A percentile compares a stretch with the other conserved stretches of the same genome.
Conservation (phyloP, 2,329 filamentous ascomycete species). For the Paecilomyces dactylethromorphus region DNA sequence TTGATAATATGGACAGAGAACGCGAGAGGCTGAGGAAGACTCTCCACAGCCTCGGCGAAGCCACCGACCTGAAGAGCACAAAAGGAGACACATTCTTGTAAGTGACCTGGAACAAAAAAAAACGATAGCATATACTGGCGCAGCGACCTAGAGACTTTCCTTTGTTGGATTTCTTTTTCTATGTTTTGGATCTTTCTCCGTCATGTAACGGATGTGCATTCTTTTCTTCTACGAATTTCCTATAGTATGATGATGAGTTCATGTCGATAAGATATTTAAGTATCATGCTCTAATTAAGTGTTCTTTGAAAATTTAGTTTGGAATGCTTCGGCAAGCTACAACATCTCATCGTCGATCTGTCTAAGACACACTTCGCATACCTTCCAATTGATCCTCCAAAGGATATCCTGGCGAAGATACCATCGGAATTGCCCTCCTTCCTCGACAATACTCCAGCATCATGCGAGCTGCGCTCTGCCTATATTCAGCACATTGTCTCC, state of each 20-base stretch:
- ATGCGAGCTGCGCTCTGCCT: constrained; percentile 47
- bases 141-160: not conserved
- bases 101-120: constrained; percentile 28
- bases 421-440: constrained; percentile 48
- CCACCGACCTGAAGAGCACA: constrained; percentile 44
- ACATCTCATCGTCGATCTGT: constrained; percentile 46
- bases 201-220: not conserved
- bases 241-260: constrained; percentile 12
- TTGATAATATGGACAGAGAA: constrained; percentile 46
- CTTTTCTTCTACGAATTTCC: constrained; percentile 6
- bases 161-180: not conserved
- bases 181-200: not conserved
- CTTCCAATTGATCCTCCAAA: constrained; percentile 45
- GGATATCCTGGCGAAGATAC: constrained; percentile 46
- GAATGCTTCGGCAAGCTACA: constrained; percentile 48
- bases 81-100: constrained; percentile 46
- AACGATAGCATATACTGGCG: not conserved
- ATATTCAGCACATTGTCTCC: constrained; percentile 50
- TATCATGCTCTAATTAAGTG: constrained; percentile 36
- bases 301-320: constrained; percentile 36
- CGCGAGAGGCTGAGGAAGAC: constrained; percentile 45
- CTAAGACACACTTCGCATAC: constrained; percentile 46
- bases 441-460: constrained; percentile 47
- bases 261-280: constrained; percentile 25
- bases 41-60: constrained; percentile 45